Evolutionary conservation across 768 basidiomycete genomes (phyloP), one percentile per base, ranked within the genome.

Genomic region (Podaxis sp.): DNA sequence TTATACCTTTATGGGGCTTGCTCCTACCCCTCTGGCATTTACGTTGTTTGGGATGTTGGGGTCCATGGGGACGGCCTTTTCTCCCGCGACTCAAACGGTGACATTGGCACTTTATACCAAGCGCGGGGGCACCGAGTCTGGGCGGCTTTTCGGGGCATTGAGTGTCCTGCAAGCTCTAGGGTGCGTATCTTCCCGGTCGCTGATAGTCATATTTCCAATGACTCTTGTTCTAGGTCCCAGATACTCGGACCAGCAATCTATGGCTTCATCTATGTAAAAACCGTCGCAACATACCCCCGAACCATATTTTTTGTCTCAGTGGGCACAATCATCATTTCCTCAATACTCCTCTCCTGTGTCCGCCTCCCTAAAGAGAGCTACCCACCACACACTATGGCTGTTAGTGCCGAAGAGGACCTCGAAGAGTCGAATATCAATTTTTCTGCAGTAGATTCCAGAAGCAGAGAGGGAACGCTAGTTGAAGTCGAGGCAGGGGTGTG

Each of bases 121-220:
- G n/a, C 75, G 77, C 19, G 82, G 82, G 1, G 83, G 86, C 2
- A 79, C 78, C 13, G 90, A 94, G 68, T 77, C 80, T 12, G 94
- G 93, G 2, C 80, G 78, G 67, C 77, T 97, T 17, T 95, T 94
- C 68, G 94, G 93, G 12, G 93, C 86, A 3, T 66, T 95, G 61
- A 86, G 88, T 60, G 90, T 95, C 29, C 66, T 93, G 3, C 85
- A 90, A 64, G 85, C 89, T 4, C 69, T 93, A 9, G 79, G 86
- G 85, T 88, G 64, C 15, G 75, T 73, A 3, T 13, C 33, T 47
- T 50, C 47, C 40, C 19, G 29, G 29, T 49, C 51, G 8, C 6
- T 46, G 2, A 19, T 22, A 46, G n/a, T 38, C 38, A n/a, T 12
- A 38, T n/a, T 4, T 12, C 22, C 5, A 53, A 47, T 43, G 61